A percentile compares a stretch with the other conserved stretches of the same genome.
Evolutionary conservation across 441 rosid species (phyloP).

Genomic region (Adansonia grandidieri): DNA sequence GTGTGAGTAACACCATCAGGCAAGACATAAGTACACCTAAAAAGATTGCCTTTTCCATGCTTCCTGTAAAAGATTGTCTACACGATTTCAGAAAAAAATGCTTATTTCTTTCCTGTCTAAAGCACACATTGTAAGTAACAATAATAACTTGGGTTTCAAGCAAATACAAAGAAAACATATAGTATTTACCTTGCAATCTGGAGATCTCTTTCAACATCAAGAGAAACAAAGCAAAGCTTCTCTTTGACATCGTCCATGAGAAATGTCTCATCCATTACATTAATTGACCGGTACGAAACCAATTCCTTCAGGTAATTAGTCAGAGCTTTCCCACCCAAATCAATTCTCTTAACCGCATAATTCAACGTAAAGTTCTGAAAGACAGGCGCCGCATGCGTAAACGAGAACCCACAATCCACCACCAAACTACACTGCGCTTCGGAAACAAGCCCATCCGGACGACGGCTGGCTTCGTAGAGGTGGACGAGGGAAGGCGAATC

Average conservation of each 20-base stretch:
- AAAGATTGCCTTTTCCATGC: conserved; percentile 56
- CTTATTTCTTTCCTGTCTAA: neutral
- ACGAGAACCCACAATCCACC: conserved; percentile 94
- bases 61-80: conserved; percentile 44
- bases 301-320: conserved; percentile 89
- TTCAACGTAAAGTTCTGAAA: conserved; percentile 72
- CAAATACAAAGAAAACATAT: neutral
- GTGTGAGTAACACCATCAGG: conserved; percentile 87
- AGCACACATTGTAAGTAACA: neutral
- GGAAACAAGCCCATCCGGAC: conserved; percentile 59
- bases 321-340: conserved; percentile 91
- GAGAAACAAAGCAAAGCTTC: conserved; percentile 91
- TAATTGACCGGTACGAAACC: conserved; percentile 77
- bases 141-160: neutral
- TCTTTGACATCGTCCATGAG: conserved; percentile 91
- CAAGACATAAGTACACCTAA: conserved; percentile 79
- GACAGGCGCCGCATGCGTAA: conserved; percentile 88
- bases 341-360: conserved; percentile 79
- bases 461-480: conserved; percentile 76
- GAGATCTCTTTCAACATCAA: conserved; percentile 73
- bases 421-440: conserved; percentile 77
- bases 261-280: conserved; percentile 88
- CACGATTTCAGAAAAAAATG: conserved; percentile 10
- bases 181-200: conserved; percentile 52
- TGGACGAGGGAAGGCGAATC: conserved; percentile 78